Evolutionary conservation across 179 eudicot species (phyloP), one percentile per base, ranked within the genome.

Genomic region (Corrigiola litoralis): DNA sequence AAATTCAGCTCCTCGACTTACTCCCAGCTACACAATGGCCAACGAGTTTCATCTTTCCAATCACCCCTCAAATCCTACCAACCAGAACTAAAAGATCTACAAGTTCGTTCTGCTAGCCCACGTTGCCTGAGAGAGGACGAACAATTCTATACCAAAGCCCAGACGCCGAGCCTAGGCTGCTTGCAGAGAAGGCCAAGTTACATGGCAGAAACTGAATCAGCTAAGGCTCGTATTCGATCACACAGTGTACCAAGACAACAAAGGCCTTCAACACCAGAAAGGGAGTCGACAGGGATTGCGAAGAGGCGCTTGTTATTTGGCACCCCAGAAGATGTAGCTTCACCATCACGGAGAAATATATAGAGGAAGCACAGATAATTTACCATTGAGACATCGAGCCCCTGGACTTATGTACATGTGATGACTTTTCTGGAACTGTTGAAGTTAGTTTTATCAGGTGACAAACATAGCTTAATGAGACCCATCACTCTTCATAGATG

Each of bases 171-270:
- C 62, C 50, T 74, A 27, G 56, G 66, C 20, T 50, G 62, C 41
- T 64, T 47, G 42, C 47, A 46, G 11, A 45, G 64, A 33, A 70
- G 60, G 49, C 81, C 81, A 0, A 73, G 78, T 69, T 77, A 77
- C 57, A 77, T 77, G 81, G 78, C 75, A 13, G 71, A 69, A 20
- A 77, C 80, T 18, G 77, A 59, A 58, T 72, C 80, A 40, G 60
- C 80, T 4, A 73, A 57, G 69, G 81, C 78, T 73, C 72, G 81
- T 49, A 60, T 27, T 48, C 64, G 81, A 8, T 77, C 81, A 10
- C 75, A 64, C 0, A 77, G 81, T 40, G 75, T 65, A 27, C 81
- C 81, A 6, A 64, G 81, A 55, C 75, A 77, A 49, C 75, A 65
- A 53, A 59, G 65, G 65, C 75, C 75, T 48, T 41, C 71, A 31